Conservation (phyloP, 2,329 filamentous ascomycete species). For the Neoascochyta sp. region DNA sequence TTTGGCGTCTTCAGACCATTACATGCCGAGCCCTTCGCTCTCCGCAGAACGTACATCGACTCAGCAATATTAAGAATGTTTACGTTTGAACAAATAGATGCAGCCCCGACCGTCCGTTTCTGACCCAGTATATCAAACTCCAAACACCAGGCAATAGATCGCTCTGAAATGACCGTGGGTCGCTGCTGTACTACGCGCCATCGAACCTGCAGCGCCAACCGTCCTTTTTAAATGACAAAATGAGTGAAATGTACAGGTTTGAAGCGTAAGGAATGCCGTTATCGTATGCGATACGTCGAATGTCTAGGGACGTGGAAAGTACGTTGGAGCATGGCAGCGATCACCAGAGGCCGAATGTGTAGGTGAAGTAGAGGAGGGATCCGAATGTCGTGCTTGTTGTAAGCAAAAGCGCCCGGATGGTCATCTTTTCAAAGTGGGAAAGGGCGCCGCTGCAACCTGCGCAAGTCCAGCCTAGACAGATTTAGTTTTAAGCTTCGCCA, state of each 20-base stretch:
- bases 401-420: slow-evolving; percentile 53
- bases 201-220: slow-evolving; percentile 11
- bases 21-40: too few species aligned
- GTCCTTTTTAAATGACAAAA: slow-evolving; percentile 14
- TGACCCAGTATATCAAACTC: too few species aligned
- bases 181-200: slow-evolving; percentile 11
- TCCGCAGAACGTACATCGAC: too few species aligned
- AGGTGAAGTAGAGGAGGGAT: slow-evolving; percentile 54
- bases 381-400: slow-evolving; percentile 56
- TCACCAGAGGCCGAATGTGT: slow-evolving; percentile 43
- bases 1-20: too few species aligned
- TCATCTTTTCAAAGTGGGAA: slow-evolving; percentile 52
- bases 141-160: slow-evolving; percentile 14
- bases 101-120: too few species aligned
- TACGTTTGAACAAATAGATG: too few species aligned
- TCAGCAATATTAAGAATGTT: too few species aligned
- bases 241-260: slow-evolving; percentile 21
- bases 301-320: slow-evolving; percentile 3
- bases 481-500: too few species aligned
- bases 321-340: neutral
- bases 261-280: slow-evolving; percentile 22
- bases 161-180: slow-evolving; percentile 11
- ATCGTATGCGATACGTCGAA: slow-evolving; percentile 11
- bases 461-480: too few species aligned
- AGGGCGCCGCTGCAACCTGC: slow-evolving; percentile 55